Conservation (phyloP, 805 yeast species). For the Schizosaccharomyces osmophilus region DNA sequence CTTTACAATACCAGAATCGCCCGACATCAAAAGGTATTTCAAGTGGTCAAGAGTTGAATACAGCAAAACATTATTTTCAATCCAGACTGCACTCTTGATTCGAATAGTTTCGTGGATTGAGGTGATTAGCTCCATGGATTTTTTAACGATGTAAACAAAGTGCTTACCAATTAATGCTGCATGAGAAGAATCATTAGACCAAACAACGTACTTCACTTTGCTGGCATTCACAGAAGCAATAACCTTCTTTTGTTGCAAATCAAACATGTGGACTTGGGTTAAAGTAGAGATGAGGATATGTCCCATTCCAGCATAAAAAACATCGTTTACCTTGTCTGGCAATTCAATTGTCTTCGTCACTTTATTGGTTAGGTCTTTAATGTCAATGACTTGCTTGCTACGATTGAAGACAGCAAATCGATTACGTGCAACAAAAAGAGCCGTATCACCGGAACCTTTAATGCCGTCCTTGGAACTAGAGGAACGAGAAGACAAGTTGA, state of each 20-base stretch:
- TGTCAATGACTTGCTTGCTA: constrained; percentile 40
- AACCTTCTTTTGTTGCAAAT: constrained; percentile 75
- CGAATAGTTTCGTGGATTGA: constrained; percentile 90
- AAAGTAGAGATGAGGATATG: constrained; percentile 50
- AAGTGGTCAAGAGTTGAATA: constrained; percentile 90
- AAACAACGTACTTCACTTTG: constrained; percentile 65
- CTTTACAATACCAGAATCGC: constrained; percentile 84
- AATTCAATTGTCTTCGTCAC: constrained; percentile 54
- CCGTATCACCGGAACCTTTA: constrained; percentile 62
- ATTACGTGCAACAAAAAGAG: constrained; percentile 81
- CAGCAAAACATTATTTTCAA: constrained; percentile 69
- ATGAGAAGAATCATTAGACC: constrained; percentile 74
- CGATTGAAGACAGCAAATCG: constrained; percentile 65
- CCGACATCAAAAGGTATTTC: constrained; percentile 76
- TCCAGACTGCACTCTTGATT: constrained; percentile 94
- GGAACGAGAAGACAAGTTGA: constrained; percentile 20
- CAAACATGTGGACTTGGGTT: constrained; percentile 54
- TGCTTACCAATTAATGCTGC: constrained; percentile 80
- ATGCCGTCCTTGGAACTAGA: constrained; percentile 41
- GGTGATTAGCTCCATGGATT: constrained; percentile 49
- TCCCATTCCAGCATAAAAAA: constrained; percentile 51
- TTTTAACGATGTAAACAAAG: constrained; percentile 67
- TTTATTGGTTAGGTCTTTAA: constrained; percentile 60
- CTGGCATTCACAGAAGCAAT: constrained; percentile 42
- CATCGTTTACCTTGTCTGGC: constrained; percentile 34